Percentiles rank a stretch among this genome's conserved stretches.
Evolutionary conservation across 345 rosid genomes (phyloP).

Genomic region (Eucalyptus rudis): DNA sequence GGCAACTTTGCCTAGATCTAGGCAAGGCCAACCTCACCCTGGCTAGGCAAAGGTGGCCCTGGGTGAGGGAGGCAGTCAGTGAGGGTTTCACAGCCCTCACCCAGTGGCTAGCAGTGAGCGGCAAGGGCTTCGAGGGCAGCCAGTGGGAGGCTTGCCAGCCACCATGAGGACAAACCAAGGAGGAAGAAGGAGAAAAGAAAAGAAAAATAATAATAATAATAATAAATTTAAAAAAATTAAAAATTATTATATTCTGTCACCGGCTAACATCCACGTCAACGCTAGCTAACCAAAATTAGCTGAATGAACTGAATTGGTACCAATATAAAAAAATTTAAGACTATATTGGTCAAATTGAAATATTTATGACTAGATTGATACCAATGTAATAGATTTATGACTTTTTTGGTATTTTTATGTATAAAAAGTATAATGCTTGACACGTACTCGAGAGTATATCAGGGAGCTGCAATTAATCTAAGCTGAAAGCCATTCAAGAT

Average conservation of each 20-base stretch:
- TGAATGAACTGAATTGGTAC: accelerated
- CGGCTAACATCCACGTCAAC: accelerated
- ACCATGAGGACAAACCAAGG: too few relatives aligned
- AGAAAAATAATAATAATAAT: too few relatives aligned
- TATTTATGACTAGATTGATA: too few relatives aligned
- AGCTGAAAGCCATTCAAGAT: not conserved
- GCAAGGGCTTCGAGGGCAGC: too few relatives aligned
- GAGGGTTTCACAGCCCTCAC: too few relatives aligned
- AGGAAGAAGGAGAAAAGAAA: too few relatives aligned
- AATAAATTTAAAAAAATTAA: too few relatives aligned
- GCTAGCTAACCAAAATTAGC: accelerated
- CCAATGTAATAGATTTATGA: accelerated
- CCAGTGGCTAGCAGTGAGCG: accelerated
- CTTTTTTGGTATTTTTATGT: too few relatives aligned
- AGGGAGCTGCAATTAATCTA: not conserved
- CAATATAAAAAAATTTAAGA: accelerated
- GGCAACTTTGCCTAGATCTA: accelerated
- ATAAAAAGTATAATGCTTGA: not conserved
- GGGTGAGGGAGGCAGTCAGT: accelerated
- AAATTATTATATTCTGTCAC: accelerated
- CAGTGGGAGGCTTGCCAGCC: too few relatives aligned
- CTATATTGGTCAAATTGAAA: too few relatives aligned
- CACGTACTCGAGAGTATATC: not conserved
- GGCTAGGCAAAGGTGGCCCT: too few relatives aligned
- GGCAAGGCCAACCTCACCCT: too few relatives aligned